These are phyloP conservation scores for Abrus pulchellus DNA, from an alignment of 306 rosid species.

Conservation along the genomic window DNA sequence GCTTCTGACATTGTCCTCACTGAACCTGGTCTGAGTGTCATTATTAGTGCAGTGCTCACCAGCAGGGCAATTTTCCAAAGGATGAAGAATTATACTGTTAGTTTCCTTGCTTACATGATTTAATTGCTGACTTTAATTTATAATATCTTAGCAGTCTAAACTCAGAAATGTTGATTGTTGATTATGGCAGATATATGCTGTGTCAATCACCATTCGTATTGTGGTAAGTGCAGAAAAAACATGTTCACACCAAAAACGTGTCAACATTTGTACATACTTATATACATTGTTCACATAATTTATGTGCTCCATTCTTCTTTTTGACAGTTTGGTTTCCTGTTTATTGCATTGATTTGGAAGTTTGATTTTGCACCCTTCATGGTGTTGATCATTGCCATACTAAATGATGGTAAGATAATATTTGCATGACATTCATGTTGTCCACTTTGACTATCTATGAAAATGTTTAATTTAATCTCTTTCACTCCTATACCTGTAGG, in stretches of 20 bases:
- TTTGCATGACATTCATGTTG: conserved; percentile 22
- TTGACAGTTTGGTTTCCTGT: conserved; percentile 93
- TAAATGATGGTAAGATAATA: conserved; percentile 82
- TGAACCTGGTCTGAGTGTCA: conserved; percentile 98
- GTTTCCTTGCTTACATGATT: conserved; percentile 50
- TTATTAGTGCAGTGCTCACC: conserved; percentile 96
- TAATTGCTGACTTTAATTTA: conserved; percentile 10
- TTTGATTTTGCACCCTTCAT: conserved; percentile 98
- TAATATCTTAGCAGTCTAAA: conserved; percentile 34
- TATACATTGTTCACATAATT: conserved; percentile 21
- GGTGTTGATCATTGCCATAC: conserved; percentile 95
- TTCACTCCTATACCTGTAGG: conserved; percentile 57
- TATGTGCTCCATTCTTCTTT: conserved; percentile 40
- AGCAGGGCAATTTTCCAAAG: conserved; percentile 99
- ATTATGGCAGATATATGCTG: conserved; percentile 89
- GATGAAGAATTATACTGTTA: conserved; percentile 98
- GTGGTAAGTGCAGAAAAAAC: conserved; percentile 73
- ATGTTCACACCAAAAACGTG: neutral
- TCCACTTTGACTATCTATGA: conserved; percentile 33
- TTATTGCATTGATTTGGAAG: conserved; percentile 95
- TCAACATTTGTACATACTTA: conserved; percentile 12
- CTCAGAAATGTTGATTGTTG: conserved; percentile 31
- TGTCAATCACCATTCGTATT: conserved; percentile 97
- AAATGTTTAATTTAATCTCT: conserved; percentile 34
- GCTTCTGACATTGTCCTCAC: conserved; percentile 99